Base-by-base conservation (phyloP, 331 rosid genomes). In the Prunus yedoensis region DNA sequence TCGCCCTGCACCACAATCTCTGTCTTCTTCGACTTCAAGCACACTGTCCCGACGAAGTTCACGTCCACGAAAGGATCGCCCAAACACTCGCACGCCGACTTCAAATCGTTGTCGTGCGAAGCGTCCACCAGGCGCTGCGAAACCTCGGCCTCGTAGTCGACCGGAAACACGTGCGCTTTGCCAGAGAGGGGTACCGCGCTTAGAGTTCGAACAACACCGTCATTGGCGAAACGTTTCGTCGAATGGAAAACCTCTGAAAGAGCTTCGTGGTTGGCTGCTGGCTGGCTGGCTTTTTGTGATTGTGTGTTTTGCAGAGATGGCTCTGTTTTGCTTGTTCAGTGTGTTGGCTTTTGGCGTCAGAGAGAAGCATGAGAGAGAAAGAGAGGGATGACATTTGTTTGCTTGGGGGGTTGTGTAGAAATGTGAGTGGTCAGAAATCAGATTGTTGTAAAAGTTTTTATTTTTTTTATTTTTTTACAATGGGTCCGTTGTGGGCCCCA, bases 11-110 rank as follows among this genome's bases (percentile, higher is more conserved):
- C 66, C 30, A 78, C 83, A 63, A 90, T 81, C 81, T 90, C 92
- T 35, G 88, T 81, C 67, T 77, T 86, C 76, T 74, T 86, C 43
- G 82, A 76, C 83, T 83, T 86, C 18, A 90, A 76, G 78, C 76
- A 77, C 61, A 84, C 91, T 28, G 96, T 84, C 52, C 96, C 96
- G 3, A 86, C 43, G 68, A 84, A 90, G 85, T 88, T 90, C 8
- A 90, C 87, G 83, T 90, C 89, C 50, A 84, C 88, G 1, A 59
- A 84, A 17, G 86, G 79, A 75, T 73, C 76, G 11, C 35, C 77
- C 0, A 90, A 11, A 2, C 78, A 83, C n/a, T 81, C 86, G 0
- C 54, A 61, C 13, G 89, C 89, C 65, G 68, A 15, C 0, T 83
- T 71, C n/a, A 63, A 71, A 28, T 86, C 75, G 6, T 77, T 74